phyloP scores from a whole-genome alignment of 345 rosid species.

The Cardiospermum halicacabum region DNA sequence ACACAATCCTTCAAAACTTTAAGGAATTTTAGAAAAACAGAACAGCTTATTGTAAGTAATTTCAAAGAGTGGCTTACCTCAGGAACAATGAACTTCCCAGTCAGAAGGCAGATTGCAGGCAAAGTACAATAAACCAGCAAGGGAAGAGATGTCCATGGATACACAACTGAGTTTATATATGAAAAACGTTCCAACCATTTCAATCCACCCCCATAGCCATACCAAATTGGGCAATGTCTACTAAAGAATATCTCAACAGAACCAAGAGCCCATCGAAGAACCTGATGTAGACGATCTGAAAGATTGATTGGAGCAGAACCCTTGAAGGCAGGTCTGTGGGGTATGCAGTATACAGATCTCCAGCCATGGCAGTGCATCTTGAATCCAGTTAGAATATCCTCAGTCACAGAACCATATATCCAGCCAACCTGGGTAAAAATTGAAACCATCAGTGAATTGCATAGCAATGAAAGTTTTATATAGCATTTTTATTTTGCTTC shows the following conservation, averaged over 20 bases:
- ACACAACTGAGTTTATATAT: constrained; percentile 88
- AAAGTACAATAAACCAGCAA: constrained; percentile 84
- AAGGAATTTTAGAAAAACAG: background rate
- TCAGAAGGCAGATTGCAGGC: constrained; percentile 91
- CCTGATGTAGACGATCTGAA: constrained; percentile 93
- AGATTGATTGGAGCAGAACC: constrained; percentile 95
- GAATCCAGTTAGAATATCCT: constrained; percentile 92
- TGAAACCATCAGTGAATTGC: constrained; percentile 7
- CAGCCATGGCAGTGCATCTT: constrained; percentile 99
- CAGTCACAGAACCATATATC: constrained; percentile 96
- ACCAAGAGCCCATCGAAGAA: constrained; percentile 97
- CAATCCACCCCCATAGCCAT: constrained; percentile 95
- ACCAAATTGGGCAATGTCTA: constrained; percentile 96
- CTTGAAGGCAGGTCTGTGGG: constrained; percentile 81
- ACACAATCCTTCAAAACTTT: background rate
- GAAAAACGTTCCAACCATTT: constrained; percentile 94
- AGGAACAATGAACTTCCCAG: constrained; percentile 92
- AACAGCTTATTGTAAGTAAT: background rate
- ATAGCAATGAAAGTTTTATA: constrained; percentile 4
- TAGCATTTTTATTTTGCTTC: background rate
- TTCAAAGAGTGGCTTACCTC: constrained; percentile 47
- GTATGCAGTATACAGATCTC: constrained; percentile 98
- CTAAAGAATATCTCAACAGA: constrained; percentile 96
- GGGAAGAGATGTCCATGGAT: constrained; percentile 91
- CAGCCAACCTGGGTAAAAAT: constrained; percentile 65